Conservation (phyloP, 2,329 filamentous ascomycete species). For the Aciculosporium take region DNA sequence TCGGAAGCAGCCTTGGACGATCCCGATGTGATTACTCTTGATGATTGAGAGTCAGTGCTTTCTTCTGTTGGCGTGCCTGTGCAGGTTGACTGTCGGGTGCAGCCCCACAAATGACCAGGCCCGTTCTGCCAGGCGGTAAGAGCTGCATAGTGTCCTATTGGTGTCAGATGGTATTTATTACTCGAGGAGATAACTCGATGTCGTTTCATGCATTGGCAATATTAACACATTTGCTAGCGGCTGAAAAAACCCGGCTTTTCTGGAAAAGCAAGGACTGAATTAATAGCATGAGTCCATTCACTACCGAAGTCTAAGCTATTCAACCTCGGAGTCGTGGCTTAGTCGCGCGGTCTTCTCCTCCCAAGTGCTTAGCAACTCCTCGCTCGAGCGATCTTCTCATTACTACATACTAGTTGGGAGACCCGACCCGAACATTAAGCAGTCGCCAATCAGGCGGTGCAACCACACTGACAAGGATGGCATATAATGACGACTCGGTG, state of each 20-base stretch:
- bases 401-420: neutral
- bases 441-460: neutral
- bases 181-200: neutral
- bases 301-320: neutral
- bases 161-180: conserved; percentile 2
- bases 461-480: conserved; percentile 45
- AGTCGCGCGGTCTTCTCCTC: neutral
- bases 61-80: neutral
- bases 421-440: neutral
- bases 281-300: neutral
- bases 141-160: neutral
- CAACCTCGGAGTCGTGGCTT: too few species aligned
- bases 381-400: neutral
- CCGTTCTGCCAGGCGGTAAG: conserved; percentile 25
- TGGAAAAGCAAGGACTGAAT: neutral
- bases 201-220: neutral
- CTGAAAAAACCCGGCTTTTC: neutral
- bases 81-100: neutral
- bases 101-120: conserved; percentile 7
- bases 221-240: neutral
- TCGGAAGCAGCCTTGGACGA: neutral
- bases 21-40: neutral
- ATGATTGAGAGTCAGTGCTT: neutral
- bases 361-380: neutral
- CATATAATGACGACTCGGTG: conserved; percentile 91